These are phyloP conservation scores for Thyridium curvatum DNA, from an alignment of 2,329 filamentous ascomycete species.

Conservation along the genomic window DNA sequence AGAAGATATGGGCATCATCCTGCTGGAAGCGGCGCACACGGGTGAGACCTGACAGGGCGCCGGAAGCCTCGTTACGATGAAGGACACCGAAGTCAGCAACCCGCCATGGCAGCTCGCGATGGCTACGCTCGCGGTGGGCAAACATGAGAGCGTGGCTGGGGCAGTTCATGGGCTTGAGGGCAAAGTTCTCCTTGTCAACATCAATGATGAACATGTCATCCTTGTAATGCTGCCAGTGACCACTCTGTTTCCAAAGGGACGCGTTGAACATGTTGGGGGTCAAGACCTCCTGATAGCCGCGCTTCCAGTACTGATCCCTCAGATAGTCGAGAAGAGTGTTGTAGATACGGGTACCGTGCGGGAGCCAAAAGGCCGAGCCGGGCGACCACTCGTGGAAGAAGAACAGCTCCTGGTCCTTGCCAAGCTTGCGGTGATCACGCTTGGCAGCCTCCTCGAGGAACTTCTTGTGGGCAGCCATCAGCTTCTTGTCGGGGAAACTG, in stretches of 20 bases:
- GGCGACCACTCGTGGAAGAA: conserved; percentile 95
- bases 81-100: conserved; percentile 83
- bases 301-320: conserved; percentile 82
- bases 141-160: conserved; percentile 85
- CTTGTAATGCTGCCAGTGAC: conserved; percentile 89
- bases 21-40: conserved; percentile 84
- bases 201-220: conserved; percentile 83
- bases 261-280: conserved; percentile 96
- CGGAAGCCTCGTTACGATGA: conserved; percentile 82
- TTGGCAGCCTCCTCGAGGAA: conserved; percentile 98
- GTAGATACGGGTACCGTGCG: conserved; percentile 55
- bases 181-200: conserved; percentile 62
- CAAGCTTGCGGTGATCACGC: conserved; percentile 90
- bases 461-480: conserved; percentile 86
- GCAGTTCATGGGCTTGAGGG: conserved; percentile 75
- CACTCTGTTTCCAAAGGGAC: conserved; percentile 87
- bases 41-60: conserved; percentile 74
- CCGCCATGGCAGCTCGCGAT: conserved; percentile 74
- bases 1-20: conserved; percentile 82
- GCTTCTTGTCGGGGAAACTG: conserved; percentile 92
- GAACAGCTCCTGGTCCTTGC: conserved; percentile 93
- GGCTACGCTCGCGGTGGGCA: conserved; percentile 64
- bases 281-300: conserved; percentile 91
- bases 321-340: conserved; percentile 58
- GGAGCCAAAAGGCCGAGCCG: conserved; percentile 86